phyloP scores from a whole-genome alignment of 2,329 filamentous ascomycete genomes.

The Ceratocystis eucalypticola region DNA sequence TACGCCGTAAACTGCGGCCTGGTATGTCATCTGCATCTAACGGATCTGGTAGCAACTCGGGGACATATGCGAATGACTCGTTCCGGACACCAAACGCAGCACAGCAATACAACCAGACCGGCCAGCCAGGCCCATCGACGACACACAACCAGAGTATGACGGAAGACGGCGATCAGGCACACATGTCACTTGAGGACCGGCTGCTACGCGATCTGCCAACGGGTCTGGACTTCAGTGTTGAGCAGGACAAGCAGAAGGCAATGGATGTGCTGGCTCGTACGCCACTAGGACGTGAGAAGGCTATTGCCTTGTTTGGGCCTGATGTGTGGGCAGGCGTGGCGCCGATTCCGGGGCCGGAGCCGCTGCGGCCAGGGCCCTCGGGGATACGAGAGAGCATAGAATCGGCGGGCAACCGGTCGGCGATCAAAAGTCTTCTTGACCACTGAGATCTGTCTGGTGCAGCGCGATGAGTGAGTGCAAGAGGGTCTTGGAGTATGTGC shows the following conservation, averaged over 20 bases:
- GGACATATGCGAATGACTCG: constrained; percentile 21
- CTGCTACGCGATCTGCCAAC: constrained; percentile 37
- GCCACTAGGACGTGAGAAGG: constrained; percentile 36
- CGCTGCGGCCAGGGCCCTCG: constrained; percentile 22
- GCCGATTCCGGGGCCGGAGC: constrained; percentile 21
- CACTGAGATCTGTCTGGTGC: background rate
- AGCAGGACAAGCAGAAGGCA: constrained; percentile 36
- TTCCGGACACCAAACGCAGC: constrained; percentile 21
- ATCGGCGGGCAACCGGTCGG: constrained; percentile 7
- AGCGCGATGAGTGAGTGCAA: background rate
- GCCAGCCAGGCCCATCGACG: constrained; percentile 23
- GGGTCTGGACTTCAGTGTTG: constrained; percentile 33
- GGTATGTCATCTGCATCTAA: constrained; percentile 28
- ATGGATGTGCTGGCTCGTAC: constrained; percentile 40
- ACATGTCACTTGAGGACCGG: constrained; percentile 36
- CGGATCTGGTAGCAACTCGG: constrained; percentile 15
- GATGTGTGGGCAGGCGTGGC: constrained; percentile 30
- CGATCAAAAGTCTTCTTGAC: constrained; percentile 17
- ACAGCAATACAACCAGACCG: constrained; percentile 20
- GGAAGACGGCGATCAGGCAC: background rate
- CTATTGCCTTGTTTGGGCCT: constrained; percentile 38
- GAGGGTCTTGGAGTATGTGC: background rate
- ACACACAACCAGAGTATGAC: constrained; percentile 21
- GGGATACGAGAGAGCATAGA: constrained; percentile 20
- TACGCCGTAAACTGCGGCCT: constrained; percentile 57